A percentile compares a stretch with the other conserved stretches of the same genome.
Evolutionary conservation across 257 asterid species (phyloP).

Genomic region (Jacaranda copaia): DNA sequence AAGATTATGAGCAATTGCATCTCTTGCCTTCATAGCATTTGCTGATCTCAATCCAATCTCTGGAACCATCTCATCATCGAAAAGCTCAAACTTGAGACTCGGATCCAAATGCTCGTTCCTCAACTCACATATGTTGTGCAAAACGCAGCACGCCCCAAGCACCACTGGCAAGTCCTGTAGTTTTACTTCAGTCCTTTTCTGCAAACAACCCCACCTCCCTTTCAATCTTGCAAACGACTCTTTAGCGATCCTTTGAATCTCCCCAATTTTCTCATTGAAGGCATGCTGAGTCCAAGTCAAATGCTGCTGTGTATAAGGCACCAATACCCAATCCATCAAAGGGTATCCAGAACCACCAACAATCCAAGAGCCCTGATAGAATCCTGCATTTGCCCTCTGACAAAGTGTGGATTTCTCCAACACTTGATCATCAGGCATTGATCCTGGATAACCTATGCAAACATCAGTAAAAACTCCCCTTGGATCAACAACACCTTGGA

Average conservation of each 20-base stretch:
- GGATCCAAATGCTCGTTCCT: constrained; percentile 69
- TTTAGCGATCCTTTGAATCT: constrained; percentile 56
- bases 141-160: constrained; percentile 92
- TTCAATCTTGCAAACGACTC: constrained; percentile 75
- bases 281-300: constrained; percentile 95
- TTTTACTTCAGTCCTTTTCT: constrained; percentile 85
- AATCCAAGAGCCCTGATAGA: constrained; percentile 72
- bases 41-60: constrained; percentile 74
- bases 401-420: constrained; percentile 81
- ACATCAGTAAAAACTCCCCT: constrained; percentile 80
- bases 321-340: constrained; percentile 89
- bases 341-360: constrained; percentile 85
- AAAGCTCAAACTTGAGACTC: constrained; percentile 55
- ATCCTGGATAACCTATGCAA: constrained; percentile 95
- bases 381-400: constrained; percentile 79
- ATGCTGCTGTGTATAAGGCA: constrained; percentile 80
- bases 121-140: constrained; percentile 91
- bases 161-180: constrained; percentile 91
- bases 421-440: constrained; percentile 93
- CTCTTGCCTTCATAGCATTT: constrained; percentile 73
- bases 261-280: constrained; percentile 80
- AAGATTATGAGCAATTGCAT: constrained; percentile 82
- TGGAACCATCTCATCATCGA: constrained; percentile 90
- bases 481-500: constrained; percentile 88
- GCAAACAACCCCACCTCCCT: constrained; percentile 92